These are phyloP conservation scores for Linaria vulgaris DNA, from an alignment of 257 asterid species.

Conservation along the genomic window DNA sequence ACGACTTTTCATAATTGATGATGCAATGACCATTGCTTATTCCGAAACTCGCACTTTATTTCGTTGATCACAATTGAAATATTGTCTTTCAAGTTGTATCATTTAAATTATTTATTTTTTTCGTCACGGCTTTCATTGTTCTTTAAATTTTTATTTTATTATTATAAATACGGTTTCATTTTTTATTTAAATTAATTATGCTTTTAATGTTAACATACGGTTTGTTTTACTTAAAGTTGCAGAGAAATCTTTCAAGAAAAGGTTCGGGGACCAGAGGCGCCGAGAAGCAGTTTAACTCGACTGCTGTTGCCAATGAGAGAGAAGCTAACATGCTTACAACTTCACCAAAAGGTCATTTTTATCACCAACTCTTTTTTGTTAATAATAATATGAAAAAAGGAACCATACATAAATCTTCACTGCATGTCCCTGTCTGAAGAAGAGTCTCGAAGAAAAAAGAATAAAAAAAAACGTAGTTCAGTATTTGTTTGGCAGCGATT, in stretches of 20 bases:
- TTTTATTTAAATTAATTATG: no score
- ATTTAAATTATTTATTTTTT: not conserved
- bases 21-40: slow-evolving; percentile 9
- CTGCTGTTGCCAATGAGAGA: slow-evolving; percentile 34
- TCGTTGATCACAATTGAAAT: no score
- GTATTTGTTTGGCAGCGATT: no score
- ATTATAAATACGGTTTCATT: no score
- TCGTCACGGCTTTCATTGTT: slow-evolving; percentile 14
- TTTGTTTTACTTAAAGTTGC: no score
- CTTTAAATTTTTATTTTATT: slow-evolving; percentile 9
- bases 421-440: no score
- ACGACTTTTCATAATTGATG: not conserved
- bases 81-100: no score
- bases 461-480: no score
- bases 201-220: slow-evolving; percentile 22
- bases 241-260: slow-evolving; percentile 76
- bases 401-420: no score
- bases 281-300: slow-evolving; percentile 41
- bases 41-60: slow-evolving; percentile 17
- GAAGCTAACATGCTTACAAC: slow-evolving; percentile 32
- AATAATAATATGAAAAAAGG: no score
- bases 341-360: slow-evolving; percentile 49
- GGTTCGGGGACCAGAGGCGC: slow-evolving; percentile 45
- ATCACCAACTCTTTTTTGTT: not conserved
- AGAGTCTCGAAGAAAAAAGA: no score